Base-by-base conservation (phyloP, 352 stramenopile species). In the Phytophthora pseudosyringae region DNA sequence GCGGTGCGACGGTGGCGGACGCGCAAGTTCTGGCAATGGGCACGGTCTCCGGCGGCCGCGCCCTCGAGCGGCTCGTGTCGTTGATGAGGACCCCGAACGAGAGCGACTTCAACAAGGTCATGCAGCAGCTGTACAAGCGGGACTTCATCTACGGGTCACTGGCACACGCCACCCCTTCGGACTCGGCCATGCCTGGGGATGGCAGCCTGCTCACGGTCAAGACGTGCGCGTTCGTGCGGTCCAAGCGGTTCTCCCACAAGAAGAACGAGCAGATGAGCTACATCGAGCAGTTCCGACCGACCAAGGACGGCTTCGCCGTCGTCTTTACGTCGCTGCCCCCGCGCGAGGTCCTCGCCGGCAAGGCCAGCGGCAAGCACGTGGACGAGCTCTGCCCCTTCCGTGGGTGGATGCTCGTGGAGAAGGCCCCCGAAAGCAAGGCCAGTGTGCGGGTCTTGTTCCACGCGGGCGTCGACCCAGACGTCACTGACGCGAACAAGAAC, bases 131-230 rank as follows among this genome's bases (percentile, higher is more conserved):
- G 4, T 81, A 76, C 69, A 67, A 76, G 47, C 50, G 67, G 0
- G 60, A 81, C 32, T 86, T 83, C 36, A 81, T 86, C 54, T 81
- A 80, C 50, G 75, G 77, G 3, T 78, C 74, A 1, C n/a, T 86
- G 50, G 74, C 78, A 9, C 63, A 80, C 36, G 40, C 70, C 6
- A 46, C 57, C 9, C 32, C 54, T 0, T 64, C 47, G 0, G 29
- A 62, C 21, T 46, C 54, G 3, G 52, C 48, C 1, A 28, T 26
- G 26, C 31, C 46, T 7, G 54, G 41, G 0, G 55, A 69, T 39
- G 53, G 40, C 13, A 64, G 52, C 8, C 41, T 69, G 3, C 32
- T 76, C 38, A 52, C 59, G 7, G 73, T 81, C 53, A 81, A 78
- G 50, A 81, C 73, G 7, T 64, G 63, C 8, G 38, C 73, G 1